These are phyloP conservation scores for Penicillium paradoxum DNA, from an alignment of 495 filamentous ascomycete genomes.

Conservation along the genomic window DNA sequence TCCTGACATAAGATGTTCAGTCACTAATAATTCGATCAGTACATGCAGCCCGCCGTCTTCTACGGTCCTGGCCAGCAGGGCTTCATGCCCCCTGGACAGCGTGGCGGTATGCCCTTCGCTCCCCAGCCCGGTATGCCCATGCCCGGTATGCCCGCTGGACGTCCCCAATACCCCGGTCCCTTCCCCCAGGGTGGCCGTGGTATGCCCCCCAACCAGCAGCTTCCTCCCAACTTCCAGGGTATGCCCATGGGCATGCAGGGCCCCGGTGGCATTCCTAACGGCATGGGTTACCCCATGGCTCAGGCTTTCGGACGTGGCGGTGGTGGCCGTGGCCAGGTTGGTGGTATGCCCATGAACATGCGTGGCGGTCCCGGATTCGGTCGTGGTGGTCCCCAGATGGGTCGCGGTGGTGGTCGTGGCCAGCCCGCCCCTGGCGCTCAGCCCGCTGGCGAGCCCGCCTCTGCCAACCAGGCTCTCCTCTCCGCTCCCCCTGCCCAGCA, in stretches of 20 bases:
- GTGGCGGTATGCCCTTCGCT: conserved; percentile 81
- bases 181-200: conserved; percentile 83
- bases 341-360: conserved; percentile 67
- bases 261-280: conserved; percentile 50
- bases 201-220: conserved; percentile 67
- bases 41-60: conserved; percentile 83
- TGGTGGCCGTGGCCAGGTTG: conserved; percentile 70
- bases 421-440: conserved; percentile 33
- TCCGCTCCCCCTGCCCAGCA: conserved; percentile 63
- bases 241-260: conserved; percentile 73
- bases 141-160: conserved; percentile 72
- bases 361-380: conserved; percentile 63
- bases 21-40: conserved; percentile 14
- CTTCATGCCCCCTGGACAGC: conserved; percentile 66
- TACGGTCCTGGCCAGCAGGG: conserved; percentile 83
- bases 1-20: neutral
- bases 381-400: conserved; percentile 50
- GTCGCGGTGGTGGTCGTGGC: conserved; percentile 44
- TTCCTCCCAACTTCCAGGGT: conserved; percentile 76
- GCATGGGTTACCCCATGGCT: conserved; percentile 54
- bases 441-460: conserved; percentile 28
- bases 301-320: conserved; percentile 61
- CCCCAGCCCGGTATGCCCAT: conserved; percentile 75
- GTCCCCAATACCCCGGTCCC: conserved; percentile 74
- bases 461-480: conserved; percentile 40